A percentile compares a stretch with the other conserved stretches of the same genome.
These are phyloP conservation scores for Podila minutissima DNA, from an alignment of 192 early-diverging fungal genomes.

Conservation along the genomic window DNA sequence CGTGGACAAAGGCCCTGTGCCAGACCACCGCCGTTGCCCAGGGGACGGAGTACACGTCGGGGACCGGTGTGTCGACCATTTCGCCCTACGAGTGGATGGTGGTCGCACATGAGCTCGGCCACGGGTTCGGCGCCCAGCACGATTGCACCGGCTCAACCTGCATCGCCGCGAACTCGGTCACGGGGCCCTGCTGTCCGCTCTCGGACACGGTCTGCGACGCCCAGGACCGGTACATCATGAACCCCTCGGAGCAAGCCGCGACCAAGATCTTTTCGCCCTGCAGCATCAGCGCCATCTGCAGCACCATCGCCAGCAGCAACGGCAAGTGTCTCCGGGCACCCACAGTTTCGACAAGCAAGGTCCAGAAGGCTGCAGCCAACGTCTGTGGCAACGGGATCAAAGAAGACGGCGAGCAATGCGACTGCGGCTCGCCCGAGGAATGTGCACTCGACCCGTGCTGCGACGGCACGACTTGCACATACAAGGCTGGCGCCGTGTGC, in stretches of 20 bases:
- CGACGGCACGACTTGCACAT: conserved; percentile 78
- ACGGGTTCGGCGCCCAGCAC: conserved; percentile 83
- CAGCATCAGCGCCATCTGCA: conserved; percentile 38
- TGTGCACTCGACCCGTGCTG: conserved; percentile 84
- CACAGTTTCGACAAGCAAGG: neutral
- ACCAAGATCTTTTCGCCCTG: conserved; percentile 67
- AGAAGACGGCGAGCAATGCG: conserved; percentile 90
- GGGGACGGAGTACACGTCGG: conserved; percentile 69
- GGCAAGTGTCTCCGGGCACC: conserved; percentile 8
- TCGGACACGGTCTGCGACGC: conserved; percentile 73
- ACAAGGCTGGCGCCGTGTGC: conserved; percentile 77
- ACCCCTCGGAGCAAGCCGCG: conserved; percentile 71
- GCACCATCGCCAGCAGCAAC: neutral
- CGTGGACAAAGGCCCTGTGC: conserved; percentile 84
- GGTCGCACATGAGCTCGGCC: conserved; percentile 93
- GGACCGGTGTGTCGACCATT: conserved; percentile 85
- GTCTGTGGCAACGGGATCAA: conserved; percentile 95
- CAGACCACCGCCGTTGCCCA: conserved; percentile 57
- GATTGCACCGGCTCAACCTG: conserved; percentile 81
- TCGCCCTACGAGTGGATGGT: conserved; percentile 91
- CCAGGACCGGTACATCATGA: conserved; percentile 72
- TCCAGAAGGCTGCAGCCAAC: conserved; percentile 12
- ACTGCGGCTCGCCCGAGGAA: conserved; percentile 75
- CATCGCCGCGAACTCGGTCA: conserved; percentile 47
- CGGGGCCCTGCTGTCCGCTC: conserved; percentile 71